phyloP scores from a whole-genome alignment of 148 eudicot genomes.

The Vaccinium darrowii region DNA sequence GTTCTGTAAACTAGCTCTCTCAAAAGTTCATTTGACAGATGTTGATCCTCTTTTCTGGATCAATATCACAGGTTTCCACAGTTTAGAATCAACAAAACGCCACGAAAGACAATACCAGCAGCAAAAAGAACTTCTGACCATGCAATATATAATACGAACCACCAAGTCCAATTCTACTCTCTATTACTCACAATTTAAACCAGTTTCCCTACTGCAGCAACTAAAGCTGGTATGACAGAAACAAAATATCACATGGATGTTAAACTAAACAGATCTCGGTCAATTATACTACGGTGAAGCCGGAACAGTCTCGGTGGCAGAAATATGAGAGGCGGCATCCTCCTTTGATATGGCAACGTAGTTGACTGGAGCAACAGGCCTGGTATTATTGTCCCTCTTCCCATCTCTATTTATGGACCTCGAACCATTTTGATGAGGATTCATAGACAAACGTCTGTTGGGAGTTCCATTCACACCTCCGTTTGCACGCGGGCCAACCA shows the following conservation, averaged over 20 bases:
- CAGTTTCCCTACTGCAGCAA: slow-evolving; percentile 10
- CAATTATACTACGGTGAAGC: slow-evolving; percentile 48
- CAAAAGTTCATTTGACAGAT: background rate
- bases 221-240: slow-evolving; percentile 14
- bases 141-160: slow-evolving; percentile 15
- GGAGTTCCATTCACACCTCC: slow-evolving; percentile 74
- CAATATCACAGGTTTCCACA: background rate
- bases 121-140: background rate
- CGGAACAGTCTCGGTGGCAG: slow-evolving; percentile 63
- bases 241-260: slow-evolving; percentile 12
- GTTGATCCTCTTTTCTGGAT: background rate
- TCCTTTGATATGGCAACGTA: slow-evolving; percentile 75
- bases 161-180: slow-evolving; percentile 21
- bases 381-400: slow-evolving; percentile 47
- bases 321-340: slow-evolving; percentile 74
- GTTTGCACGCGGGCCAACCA: slow-evolving; percentile 73
- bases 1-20: background rate
- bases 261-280: background rate
- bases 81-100: background rate
- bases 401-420: slow-evolving; percentile 68
- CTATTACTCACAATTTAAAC: slow-evolving; percentile 12
- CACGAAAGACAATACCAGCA: background rate
- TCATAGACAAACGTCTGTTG: slow-evolving; percentile 63
- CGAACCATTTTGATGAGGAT: slow-evolving; percentile 58
- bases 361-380: slow-evolving; percentile 76